Evolutionary conservation across 345 rosid genomes (phyloP), one percentile per base, ranked within the genome.

Genomic region (Populus simonii): DNA sequence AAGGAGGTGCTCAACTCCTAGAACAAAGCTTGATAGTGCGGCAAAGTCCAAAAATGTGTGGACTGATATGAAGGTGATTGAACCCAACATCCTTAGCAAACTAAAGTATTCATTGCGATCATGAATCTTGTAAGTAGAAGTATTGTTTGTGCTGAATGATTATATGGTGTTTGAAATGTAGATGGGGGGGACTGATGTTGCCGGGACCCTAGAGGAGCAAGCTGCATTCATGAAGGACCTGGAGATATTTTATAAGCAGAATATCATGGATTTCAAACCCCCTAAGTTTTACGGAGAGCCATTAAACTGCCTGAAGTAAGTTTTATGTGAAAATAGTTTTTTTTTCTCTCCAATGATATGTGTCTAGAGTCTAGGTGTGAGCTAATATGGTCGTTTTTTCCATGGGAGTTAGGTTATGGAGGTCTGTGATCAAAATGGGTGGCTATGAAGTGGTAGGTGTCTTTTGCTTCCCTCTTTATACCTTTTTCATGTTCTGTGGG

Each of bases 401-500:
- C 15, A 31, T 80, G 71, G 61, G 73, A 79, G 78, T 84, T 81
- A 94, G 98, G 90, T 86, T 94, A 63, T 94, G 94, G 94, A 89
- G 97, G 82, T 85, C 92, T 76, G 98, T 92, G 80, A 39, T 91
- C 68, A 89, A 76, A 72, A 76, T 94, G 83, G 97, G 98, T 83
- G 98, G 97, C 86, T 92, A 92, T 80, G 96, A 94, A 4, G 91
- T 89, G 94, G 98, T 93, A 90, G 80, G 87, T 67, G 65, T 61
- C 5, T 68, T 6, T 66, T 29, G 17, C 23, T 41, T 67, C 68
- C 53, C 25, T 39, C 13, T 49, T 51, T 25, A 35, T 10, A 16
- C 53, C 38, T 39, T 75, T n/a, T 45, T 36, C 25, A 5, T 36
- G 12, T 43, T 31, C 12, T 20, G 62, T 47, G 23, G 63, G 63